Percentiles rank a stretch among this genome's conserved stretches.
Evolutionary conservation across 2,329 filamentous ascomycete species (phyloP).

Genomic region (Zasmidium cellare): DNA sequence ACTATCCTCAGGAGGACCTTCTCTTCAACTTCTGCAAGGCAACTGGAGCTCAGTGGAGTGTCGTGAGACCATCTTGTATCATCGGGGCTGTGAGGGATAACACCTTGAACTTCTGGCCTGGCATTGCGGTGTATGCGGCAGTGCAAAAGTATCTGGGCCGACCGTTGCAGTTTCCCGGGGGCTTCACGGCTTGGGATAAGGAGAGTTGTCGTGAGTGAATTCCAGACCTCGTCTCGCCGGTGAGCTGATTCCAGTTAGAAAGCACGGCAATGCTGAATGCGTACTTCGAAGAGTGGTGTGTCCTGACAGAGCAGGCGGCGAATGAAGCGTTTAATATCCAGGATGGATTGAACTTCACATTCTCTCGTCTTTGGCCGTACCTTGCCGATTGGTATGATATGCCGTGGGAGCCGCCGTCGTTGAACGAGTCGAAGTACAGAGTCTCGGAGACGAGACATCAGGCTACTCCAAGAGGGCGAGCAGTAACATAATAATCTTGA

Average conservation of each 20-base stretch:
- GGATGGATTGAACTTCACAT: constrained; percentile 48
- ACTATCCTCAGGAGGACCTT: constrained; percentile 54
- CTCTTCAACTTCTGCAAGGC: constrained; percentile 43
- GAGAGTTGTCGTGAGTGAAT: constrained; percentile 32
- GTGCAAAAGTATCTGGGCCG: constrained; percentile 43
- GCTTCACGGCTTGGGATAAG: constrained; percentile 46
- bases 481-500: not conserved
- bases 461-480: constrained; percentile 19
- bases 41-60: constrained; percentile 39
- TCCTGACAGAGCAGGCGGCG: constrained; percentile 37
- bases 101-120: constrained; percentile 49
- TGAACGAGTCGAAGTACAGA: constrained; percentile 16
- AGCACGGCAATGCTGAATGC: constrained; percentile 48
- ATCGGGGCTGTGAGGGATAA: constrained; percentile 50
- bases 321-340: constrained; percentile 51
- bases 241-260: constrained; percentile 14
- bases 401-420: constrained; percentile 16
- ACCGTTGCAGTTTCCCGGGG: constrained; percentile 45
- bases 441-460: constrained; percentile 12
- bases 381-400: constrained; percentile 45
- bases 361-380: constrained; percentile 49
- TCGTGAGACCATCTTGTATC: constrained; percentile 49
- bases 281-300: constrained; percentile 51
- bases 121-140: constrained; percentile 49
- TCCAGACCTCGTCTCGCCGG: not conserved